These are phyloP conservation scores for Macadamia integrifolia DNA, from an alignment of 164 flowering plant species.

Conservation along the genomic window DNA sequence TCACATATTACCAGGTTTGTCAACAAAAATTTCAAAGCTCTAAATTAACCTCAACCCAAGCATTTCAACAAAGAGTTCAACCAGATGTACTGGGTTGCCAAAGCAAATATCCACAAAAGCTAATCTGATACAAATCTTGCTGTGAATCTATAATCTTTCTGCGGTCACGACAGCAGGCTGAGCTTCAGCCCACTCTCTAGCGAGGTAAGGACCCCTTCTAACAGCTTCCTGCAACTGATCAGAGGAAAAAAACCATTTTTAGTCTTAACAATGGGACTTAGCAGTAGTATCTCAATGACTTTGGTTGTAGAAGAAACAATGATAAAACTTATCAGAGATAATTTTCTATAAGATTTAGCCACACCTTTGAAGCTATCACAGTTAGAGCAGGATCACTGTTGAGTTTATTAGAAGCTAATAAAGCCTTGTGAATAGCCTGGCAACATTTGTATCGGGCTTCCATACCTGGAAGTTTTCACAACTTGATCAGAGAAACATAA, in stretches of 20 bases:
- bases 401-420: conserved; percentile 35
- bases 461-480: conserved; percentile 52
- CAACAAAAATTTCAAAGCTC: no score
- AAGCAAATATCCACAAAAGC: neutral
- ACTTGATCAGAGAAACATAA: no score
- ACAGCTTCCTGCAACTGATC: conserved; percentile 52
- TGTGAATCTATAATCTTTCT: conserved; percentile 51
- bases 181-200: conserved; percentile 49
- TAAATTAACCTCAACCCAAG: no score
- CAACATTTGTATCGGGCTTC: conserved; percentile 82
- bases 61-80: neutral
- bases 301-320: neutral
- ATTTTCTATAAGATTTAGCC: conserved; percentile 1
- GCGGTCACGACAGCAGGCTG: conserved; percentile 73
- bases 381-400: conserved; percentile 44
- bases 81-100: neutral
- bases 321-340: neutral
- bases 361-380: conserved; percentile 54
- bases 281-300: no score
- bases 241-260: neutral
- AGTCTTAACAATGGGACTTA: no score
- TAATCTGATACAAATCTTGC: neutral
- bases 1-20: no score
- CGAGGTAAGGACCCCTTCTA: conserved; percentile 70
- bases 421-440: conserved; percentile 48